Percentiles rank a stretch among this genome's conserved stretches.
phyloP scores from a whole-genome alignment of 148 eudicot species.

The Tetragonia tetragonoides region DNA sequence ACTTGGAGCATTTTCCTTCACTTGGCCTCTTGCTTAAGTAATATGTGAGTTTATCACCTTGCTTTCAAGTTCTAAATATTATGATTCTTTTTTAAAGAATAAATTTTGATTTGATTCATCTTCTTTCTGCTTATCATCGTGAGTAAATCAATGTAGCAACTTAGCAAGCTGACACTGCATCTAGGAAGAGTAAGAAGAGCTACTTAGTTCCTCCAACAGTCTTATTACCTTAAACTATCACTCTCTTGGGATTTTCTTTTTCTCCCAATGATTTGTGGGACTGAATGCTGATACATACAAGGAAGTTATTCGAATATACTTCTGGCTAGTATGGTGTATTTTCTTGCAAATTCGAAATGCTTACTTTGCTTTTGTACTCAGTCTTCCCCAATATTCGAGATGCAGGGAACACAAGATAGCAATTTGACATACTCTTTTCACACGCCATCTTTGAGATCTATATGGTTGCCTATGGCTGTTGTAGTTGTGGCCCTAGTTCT shows the following conservation, averaged over 20 bases:
- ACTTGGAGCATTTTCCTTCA: not conserved
- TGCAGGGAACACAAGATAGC: conserved; percentile 48
- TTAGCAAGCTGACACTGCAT: not conserved
- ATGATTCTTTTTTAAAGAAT: too few relatives aligned
- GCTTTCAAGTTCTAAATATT: too few relatives aligned
- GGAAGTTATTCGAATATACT: not conserved
- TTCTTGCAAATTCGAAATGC: not conserved
- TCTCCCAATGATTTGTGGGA: not conserved
- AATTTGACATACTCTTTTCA: conserved; percentile 26
- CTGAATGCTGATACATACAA: not conserved
- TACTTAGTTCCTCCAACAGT: not conserved
- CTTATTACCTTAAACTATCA: not conserved
- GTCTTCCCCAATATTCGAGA: conserved; percentile 1
- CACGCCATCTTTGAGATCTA: conserved; percentile 39
- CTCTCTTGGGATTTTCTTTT: not conserved
- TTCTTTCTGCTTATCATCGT: too few relatives aligned
- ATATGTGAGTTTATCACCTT: too few relatives aligned
- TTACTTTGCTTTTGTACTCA: not conserved
- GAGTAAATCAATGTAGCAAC: not conserved
- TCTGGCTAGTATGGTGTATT: not conserved
- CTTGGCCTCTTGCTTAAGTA: not conserved
- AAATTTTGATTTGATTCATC: too few relatives aligned
- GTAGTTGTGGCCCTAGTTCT: conserved; percentile 34
- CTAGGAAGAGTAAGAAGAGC: not conserved
- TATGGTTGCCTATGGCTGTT: conserved; percentile 28